These are phyloP conservation scores for Akanthomyces lecanii DNA, from an alignment of 2,329 filamentous ascomycete genomes.

Conservation along the genomic window DNA sequence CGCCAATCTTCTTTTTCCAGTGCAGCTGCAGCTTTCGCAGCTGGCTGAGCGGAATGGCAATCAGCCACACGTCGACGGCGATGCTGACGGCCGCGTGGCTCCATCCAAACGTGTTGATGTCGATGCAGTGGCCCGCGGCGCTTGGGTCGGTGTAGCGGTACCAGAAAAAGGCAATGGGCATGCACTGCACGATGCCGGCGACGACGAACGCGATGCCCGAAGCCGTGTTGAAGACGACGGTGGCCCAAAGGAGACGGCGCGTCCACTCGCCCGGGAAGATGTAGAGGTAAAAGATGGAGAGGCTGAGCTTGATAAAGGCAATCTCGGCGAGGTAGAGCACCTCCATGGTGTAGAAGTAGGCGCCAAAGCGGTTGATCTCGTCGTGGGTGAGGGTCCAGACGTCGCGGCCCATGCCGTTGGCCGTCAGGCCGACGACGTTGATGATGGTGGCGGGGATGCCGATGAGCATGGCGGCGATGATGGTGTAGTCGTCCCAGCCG, in stretches of 20 bases:
- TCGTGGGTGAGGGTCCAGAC: conserved; percentile 45
- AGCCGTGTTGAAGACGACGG: conserved; percentile 35
- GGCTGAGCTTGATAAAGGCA: conserved; percentile 45
- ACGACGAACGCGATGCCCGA: conserved; percentile 42
- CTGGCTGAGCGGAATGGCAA: conserved; percentile 46
- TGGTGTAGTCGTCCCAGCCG: conserved; percentile 38
- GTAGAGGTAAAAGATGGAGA: conserved; percentile 53
- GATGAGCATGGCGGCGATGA: conserved; percentile 26
- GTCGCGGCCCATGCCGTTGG: conserved; percentile 47
- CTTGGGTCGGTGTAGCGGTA: conserved; percentile 41
- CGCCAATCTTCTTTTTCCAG: conserved; percentile 45
- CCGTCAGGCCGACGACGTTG: conserved; percentile 27
- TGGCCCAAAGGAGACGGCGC: conserved; percentile 38
- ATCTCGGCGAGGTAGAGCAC: conserved; percentile 44
- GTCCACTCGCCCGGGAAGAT: conserved; percentile 45
- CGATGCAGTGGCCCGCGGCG: conserved; percentile 43
- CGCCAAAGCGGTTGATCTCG: conserved; percentile 40
- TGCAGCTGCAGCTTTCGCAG: conserved; percentile 39
- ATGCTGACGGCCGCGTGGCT: conserved; percentile 51
- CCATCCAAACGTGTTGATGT: conserved; percentile 47
- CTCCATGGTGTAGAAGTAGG: conserved; percentile 41
- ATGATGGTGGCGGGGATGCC: conserved; percentile 31
- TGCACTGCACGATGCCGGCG: conserved; percentile 46
- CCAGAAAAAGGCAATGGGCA: conserved; percentile 51
- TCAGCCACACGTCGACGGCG: conserved; percentile 47